Evolutionary conservation across 2,329 filamentous ascomycete genomes (phyloP), one percentile per base, ranked within the genome.

Genomic region (Fusarium sp.): DNA sequence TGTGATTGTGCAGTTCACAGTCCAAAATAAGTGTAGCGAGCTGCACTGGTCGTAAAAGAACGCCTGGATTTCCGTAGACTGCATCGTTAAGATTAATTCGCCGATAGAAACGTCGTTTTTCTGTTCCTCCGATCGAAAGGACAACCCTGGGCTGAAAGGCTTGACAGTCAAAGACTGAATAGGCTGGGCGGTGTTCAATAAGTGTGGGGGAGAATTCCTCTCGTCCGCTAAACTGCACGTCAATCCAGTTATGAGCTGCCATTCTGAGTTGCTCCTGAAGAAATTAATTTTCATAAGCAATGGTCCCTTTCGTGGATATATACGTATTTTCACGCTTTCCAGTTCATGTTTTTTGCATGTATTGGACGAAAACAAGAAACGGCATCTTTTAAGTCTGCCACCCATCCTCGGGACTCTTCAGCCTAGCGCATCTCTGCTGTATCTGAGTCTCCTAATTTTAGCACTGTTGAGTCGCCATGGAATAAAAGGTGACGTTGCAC

Each of bases 41-140:
- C 18, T 57, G 32, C 10, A 57, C 32, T n/a, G 53, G 53, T 17
- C 53, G 23, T 14, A 57, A 33, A 20, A 57, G 32, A 57, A 57
- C 27, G 18, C 53, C 44, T 23, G 40, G 40, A 5, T 13, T 26
- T 17, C 48, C 33, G 14, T 50, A 15, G 20, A 33, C 32, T 13
- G n/a, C 20, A 10, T 37, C 33, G 35, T 50, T 35, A 12, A 46
- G 53, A 18, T n/a, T 26, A 17, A 57, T 45, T 12, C 17, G 35
- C 18, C 53, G 53, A 30, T 57, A 57, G n/a, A 57, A 57, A 14
- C 27, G 41, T 30, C 53, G 23, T 8, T 57, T 57, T n/a, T 57
- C 41, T 13, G 17, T 33, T 14, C 53, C 32, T 38, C 53, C 53
- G 17, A 57, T 46, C 6, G 41, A 37, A 14, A 57, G 53, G 18